Conservation (phyloP, 208 protist species). For the Naegleria lovaniensis region DNA sequence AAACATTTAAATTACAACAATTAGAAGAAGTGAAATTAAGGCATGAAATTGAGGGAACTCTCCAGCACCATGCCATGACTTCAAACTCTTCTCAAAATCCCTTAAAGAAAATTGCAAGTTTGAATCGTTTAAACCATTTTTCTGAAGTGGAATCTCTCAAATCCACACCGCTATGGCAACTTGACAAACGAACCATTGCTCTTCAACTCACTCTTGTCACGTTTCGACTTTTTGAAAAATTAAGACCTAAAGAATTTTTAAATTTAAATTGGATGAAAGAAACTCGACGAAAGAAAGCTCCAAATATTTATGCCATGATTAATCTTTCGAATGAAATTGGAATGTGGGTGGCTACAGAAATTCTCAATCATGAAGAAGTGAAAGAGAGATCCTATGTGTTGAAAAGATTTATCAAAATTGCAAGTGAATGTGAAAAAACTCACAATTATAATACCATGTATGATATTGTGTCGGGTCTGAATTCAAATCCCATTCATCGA, state of each 20-base stretch:
- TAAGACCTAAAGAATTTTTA: conserved; percentile 21
- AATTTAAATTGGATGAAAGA: conserved; percentile 34
- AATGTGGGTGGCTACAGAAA: conserved; percentile 20
- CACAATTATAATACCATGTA: conserved; percentile 38
- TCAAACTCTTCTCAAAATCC: not conserved
- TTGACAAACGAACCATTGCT: not conserved
- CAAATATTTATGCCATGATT: conserved; percentile 39
- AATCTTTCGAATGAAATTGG: conserved; percentile 37
- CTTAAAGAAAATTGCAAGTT: conserved; percentile 32
- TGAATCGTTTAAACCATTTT: not conserved
- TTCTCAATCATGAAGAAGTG: conserved; percentile 16
- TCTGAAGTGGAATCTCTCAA: conserved; percentile 12
- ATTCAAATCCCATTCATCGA: conserved; percentile 31
- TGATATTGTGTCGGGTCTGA: conserved; percentile 32
- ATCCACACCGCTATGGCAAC: not conserved
- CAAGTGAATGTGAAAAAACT: not conserved
- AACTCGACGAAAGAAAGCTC: conserved; percentile 9
- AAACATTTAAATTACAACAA: conserved; percentile 19
- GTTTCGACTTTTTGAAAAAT: not conserved
- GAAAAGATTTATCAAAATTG: conserved; percentile 32
- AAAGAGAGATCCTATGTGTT: conserved; percentile 33
- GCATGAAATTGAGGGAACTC: not conserved
- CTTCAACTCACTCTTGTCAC: not conserved
- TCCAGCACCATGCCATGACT: not conserved
- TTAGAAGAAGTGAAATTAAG: not conserved